These are phyloP conservation scores for Fusarium goolgardi DNA, from an alignment of 2,329 filamentous ascomycete genomes.

Conservation along the genomic window DNA sequence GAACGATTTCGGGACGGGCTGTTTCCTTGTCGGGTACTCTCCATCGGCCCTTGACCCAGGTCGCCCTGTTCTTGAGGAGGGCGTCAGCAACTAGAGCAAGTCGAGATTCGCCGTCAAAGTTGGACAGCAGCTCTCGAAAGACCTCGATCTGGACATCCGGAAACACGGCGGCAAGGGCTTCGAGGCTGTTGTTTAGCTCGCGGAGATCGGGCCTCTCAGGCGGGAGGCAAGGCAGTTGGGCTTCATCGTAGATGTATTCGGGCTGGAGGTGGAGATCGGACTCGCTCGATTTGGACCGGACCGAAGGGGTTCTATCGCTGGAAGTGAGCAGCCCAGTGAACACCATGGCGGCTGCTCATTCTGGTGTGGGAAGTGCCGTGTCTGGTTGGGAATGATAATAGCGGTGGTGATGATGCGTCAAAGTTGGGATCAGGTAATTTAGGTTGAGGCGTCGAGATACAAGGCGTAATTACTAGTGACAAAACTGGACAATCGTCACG, in stretches of 20 bases:
- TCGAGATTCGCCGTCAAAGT: slow-evolving; percentile 79
- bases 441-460: slow-evolving; percentile 20
- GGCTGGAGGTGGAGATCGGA: slow-evolving; percentile 48
- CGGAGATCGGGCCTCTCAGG: slow-evolving; percentile 71
- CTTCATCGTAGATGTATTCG: slow-evolving; percentile 67
- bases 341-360: slow-evolving; percentile 60
- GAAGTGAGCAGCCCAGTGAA: slow-evolving; percentile 61
- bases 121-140: slow-evolving; percentile 82
- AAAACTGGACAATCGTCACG: neutral
- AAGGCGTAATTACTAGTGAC: slow-evolving; percentile 12
- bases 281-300: slow-evolving; percentile 48
- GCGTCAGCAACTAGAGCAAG: slow-evolving; percentile 81
- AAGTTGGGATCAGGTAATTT: slow-evolving; percentile 36
- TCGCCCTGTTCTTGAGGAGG: slow-evolving; percentile 76
- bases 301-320: slow-evolving; percentile 53
- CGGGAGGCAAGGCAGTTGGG: slow-evolving; percentile 61
- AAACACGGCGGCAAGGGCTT: slow-evolving; percentile 76
- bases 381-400: slow-evolving; percentile 14
- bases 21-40: slow-evolving; percentile 57
- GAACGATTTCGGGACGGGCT: slow-evolving; percentile 55
- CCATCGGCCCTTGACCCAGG: slow-evolving; percentile 78
- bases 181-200: slow-evolving; percentile 76
- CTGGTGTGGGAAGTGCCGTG: slow-evolving; percentile 35
- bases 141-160: slow-evolving; percentile 85
- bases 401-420: slow-evolving; percentile 20